Base-by-base conservation (phyloP, 208 protist genomes). In the Crithidia thermophila region DNA sequence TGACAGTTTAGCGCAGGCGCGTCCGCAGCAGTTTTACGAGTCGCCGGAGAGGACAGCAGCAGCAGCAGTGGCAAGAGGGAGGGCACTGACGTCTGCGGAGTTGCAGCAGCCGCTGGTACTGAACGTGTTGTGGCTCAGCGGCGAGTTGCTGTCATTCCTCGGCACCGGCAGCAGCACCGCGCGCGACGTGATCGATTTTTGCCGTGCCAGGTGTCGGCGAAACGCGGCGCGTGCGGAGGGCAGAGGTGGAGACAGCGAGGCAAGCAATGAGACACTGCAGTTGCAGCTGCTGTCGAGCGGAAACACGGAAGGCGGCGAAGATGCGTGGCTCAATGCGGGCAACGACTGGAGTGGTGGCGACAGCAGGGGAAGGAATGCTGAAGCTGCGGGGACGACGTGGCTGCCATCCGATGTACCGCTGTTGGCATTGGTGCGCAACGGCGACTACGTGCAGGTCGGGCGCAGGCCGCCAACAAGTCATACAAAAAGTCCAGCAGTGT, bases 121-220 rank as follows among this genome's bases (percentile, higher is more conserved):
- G 40, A 62, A 40, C 13, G 56, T 62, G 34, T 20, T 46, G 39
- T 50, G 56, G 27, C 14, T 5, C 40, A 62, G 40, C 1, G 56
- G 56, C 0, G 21, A 62, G 40, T 25, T 47, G 21, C 13, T 62
- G 8, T 34, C 34, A 4, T 62, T 62, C 25, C 28, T 46, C 18
- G 56, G 56, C 23, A 49, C 56, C 4, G 25, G 27, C 39, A 31
- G 40, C 40, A 62, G 56, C 56, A 62, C 56, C 18, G 56, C 56
- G 11, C 56, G 36, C 3, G 56, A 62, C 40, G 56, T 62, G 1
- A 50, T 62, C 11, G 36, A 9, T 11, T 62, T 50, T 40, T 62
- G 56, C 36, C 28, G 28, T 37, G 28, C 49, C 6, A 23, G 30
- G 9, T 37, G 49, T 18, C 49, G 30, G 6, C 49, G 49, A 21